phyloP scores from a whole-genome alignment of 257 asterid genomes.

The Haberlea rhodopensis region DNA sequence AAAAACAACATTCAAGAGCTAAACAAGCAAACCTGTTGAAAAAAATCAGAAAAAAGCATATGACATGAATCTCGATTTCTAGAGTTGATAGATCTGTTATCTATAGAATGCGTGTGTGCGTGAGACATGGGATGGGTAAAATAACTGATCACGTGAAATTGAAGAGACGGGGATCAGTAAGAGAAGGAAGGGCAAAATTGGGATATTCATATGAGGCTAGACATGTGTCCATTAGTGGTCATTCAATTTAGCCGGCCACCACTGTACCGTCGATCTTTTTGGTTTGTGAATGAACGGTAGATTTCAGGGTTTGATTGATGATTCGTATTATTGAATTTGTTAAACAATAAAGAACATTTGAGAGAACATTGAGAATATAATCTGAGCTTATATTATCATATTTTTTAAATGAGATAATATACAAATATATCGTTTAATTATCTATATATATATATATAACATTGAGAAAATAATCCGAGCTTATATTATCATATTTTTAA shows the following conservation, averaged over 20 bases:
- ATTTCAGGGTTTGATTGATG: too few relatives aligned
- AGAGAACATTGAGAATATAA: too few relatives aligned
- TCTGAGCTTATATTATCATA: too few relatives aligned
- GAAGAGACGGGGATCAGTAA: slow-evolving; percentile 67
- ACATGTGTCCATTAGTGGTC: slow-evolving; percentile 44
- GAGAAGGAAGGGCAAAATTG: slow-evolving; percentile 61
- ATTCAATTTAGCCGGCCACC: neutral
- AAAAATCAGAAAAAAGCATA: slow-evolving; percentile 32
- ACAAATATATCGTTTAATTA: too few relatives aligned
- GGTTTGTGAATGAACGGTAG: too few relatives aligned
- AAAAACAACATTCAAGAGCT: slow-evolving; percentile 14
- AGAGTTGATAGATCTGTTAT: slow-evolving; percentile 35
- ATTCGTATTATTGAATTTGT: too few relatives aligned
- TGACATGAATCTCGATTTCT: neutral
- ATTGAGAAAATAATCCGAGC: too few relatives aligned
- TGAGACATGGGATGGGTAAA: slow-evolving; percentile 26
- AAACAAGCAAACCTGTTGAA: slow-evolving; percentile 40
- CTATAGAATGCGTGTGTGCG: slow-evolving; percentile 24
- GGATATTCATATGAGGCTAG: slow-evolving; percentile 18
- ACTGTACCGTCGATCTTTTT: too few relatives aligned
- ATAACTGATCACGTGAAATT: slow-evolving; percentile 56
- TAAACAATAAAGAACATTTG: too few relatives aligned
- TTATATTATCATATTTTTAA: too few relatives aligned
- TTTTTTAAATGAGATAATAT: too few relatives aligned
- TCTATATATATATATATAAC: too few relatives aligned